Evolutionary conservation across 1,139 yeast species (phyloP).

Genomic region (Debaryomyces fabryi): DNA sequence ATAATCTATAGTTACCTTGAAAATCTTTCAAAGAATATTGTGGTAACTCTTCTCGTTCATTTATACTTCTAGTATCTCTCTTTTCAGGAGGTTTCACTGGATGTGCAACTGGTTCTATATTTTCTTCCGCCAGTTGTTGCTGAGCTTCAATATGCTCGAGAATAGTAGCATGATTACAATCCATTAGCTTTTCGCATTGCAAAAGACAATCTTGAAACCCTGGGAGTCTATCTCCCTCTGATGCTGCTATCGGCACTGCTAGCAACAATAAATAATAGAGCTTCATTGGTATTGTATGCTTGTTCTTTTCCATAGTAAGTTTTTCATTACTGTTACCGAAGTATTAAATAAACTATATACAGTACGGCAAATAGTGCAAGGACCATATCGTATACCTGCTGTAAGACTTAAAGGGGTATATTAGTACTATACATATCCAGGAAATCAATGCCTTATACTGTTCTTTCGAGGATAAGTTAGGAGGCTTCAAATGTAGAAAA

Average conservation of each 20-base stretch:
- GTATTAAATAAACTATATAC: slow-evolving; percentile 1
- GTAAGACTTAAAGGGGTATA: neutral
- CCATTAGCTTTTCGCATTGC: slow-evolving; percentile 16
- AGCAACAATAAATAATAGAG: slow-evolving; percentile 1
- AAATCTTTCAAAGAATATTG: slow-evolving; percentile 16
- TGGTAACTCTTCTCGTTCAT: slow-evolving; percentile 3
- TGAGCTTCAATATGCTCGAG: slow-evolving; percentile 13
- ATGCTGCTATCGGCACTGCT: slow-evolving; percentile 15
- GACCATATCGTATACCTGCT: neutral
- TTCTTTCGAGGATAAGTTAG: neutral
- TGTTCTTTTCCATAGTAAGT: neutral
- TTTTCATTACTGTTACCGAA: neutral
- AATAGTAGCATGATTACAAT: slow-evolving; percentile 13
- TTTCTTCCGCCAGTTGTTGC: slow-evolving; percentile 10
- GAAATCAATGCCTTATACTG: neutral
- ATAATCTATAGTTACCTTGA: slow-evolving; percentile 15
- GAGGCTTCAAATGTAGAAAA: neutral
- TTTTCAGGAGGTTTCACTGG: slow-evolving; percentile 1
- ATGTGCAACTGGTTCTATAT: neutral
- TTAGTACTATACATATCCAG: neutral
- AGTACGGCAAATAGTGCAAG: neutral
- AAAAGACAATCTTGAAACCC: slow-evolving; percentile 29
- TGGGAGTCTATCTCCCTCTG: slow-evolving; percentile 35
- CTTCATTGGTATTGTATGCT: neutral
- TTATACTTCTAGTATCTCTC: neutral